Conservation (phyloP, 164 flowering plant genomes). For the Kalanchoe fedtschenkoi region DNA sequence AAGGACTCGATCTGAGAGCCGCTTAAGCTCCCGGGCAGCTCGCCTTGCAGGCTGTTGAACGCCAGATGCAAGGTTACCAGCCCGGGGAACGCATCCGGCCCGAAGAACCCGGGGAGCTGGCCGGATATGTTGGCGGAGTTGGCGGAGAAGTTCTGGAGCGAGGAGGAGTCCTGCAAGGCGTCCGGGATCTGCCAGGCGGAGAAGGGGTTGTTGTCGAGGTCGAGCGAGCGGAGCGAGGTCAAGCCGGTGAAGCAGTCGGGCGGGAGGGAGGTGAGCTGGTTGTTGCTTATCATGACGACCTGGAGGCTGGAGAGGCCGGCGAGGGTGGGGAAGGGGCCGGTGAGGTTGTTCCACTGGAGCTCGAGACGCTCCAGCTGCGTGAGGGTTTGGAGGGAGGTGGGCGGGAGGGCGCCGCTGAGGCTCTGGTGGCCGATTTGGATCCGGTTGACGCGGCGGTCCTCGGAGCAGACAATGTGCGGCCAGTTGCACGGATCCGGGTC, state of each 20-base stretch:
- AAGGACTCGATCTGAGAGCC: conserved; percentile 50
- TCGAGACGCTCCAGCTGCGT: conserved; percentile 49
- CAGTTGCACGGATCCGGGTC: conserved; percentile 70
- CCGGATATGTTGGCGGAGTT: conserved; percentile 60
- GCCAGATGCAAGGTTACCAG: conserved; percentile 50
- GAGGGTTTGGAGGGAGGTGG: conserved; percentile 35
- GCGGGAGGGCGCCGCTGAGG: conserved; percentile 47
- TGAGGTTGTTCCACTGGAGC: conserved; percentile 49
- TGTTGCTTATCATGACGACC: conserved; percentile 42
- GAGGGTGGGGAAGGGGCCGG: conserved; percentile 70
- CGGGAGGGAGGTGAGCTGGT: conserved; percentile 51
- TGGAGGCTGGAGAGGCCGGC: conserved; percentile 50
- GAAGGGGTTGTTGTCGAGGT: conserved; percentile 59
- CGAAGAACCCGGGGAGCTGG: conserved; percentile 49
- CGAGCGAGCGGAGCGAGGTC: conserved; percentile 38
- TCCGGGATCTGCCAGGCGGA: conserved; percentile 60
- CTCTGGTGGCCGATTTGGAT: conserved; percentile 55
- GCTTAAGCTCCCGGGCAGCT: conserved; percentile 46
- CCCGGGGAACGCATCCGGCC: conserved; percentile 49
- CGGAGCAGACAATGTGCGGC: conserved; percentile 47
- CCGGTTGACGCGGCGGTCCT: conserved; percentile 35
- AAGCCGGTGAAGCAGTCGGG: conserved; percentile 59
- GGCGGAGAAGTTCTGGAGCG: conserved; percentile 79
- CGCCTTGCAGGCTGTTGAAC: conserved; percentile 51
- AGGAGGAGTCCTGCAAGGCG: conserved; percentile 33